Evolutionary conservation across 2,329 filamentous ascomycete genomes (phyloP), one percentile per base, ranked within the genome.

Genomic region (Lojkania enalia): DNA sequence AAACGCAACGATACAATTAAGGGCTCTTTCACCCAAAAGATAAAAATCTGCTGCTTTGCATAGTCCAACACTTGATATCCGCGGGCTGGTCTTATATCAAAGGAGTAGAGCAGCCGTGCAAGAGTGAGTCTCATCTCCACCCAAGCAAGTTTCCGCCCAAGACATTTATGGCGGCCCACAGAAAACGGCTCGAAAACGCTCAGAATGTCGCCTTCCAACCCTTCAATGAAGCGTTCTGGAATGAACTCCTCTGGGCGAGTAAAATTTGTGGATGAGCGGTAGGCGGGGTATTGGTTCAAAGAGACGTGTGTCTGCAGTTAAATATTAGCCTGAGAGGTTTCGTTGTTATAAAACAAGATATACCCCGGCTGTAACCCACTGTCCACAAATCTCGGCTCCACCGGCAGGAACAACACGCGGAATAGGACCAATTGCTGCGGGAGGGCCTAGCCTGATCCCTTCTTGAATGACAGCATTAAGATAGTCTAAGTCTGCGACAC

Each of bases 101-200:
- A 76, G 1, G 58, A 57, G 54, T 59, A 75, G 3, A 74, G 21
- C 21, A 75, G 29, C 44, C 69, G 70, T 2, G 71, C 61, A 15
- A 76, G 45, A 2, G 71, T 66, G 2, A 75, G 32, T 3, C 63
- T 52, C 60, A 69, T 64, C 37, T 67, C 62, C 1, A 52, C 57
- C 32, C 63, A 67, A 0, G 67, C 66, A 12, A 62, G 16, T 12
- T 53, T 57, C 46, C 55, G 42, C 0, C 64, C 65, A 5, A 66
- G 50, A 30, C 64, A 69, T 6, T 41, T 52, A 27, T 64, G 52
- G 15, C 63, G 47, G 2, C 65, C 66, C 1, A 56, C 14, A 3
- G 46, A 32, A 35, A 69, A 69, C 1, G 65, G 63, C 7, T 67
- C 48, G 4, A 60, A 55, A 1, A 44, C 48, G 2, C 46, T 30